phyloP scores from a whole-genome alignment of 208 protist species.

The Porcisia hertigi region DNA sequence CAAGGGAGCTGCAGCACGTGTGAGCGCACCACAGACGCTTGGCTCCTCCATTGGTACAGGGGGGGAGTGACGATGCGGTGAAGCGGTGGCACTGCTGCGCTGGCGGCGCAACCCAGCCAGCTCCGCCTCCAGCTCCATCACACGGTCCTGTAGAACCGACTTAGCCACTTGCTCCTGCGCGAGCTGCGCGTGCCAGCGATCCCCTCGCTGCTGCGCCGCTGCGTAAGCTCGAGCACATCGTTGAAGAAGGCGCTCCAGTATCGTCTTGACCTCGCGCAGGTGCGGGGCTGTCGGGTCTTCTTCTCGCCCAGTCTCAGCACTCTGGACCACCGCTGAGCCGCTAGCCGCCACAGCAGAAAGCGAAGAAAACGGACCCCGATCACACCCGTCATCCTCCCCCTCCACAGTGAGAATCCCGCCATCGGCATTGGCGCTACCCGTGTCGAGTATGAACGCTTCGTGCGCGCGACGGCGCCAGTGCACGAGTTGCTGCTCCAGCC shows the following conservation, averaged over 20 bases:
- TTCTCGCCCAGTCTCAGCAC: background rate
- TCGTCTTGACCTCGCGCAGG: conserved; percentile 5
- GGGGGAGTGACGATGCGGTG: background rate
- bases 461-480: conserved; percentile 29
- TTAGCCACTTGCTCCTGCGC: conserved; percentile 18
- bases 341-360: background rate
- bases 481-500: conserved; percentile 31
- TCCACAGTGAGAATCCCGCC: background rate
- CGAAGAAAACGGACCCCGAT: background rate
- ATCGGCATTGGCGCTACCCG: background rate
- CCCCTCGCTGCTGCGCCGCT: conserved; percentile 15
- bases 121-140: conserved; percentile 26
- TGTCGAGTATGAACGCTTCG: conserved; percentile 12
- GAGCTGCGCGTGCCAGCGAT: conserved; percentile 22
- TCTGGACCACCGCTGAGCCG: background rate
- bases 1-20: background rate
- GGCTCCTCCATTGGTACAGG: background rate
- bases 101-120: conserved; percentile 14
- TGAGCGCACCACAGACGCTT: background rate
- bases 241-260: conserved; percentile 23
- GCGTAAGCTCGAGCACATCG: conserved; percentile 29
- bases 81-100: background rate
- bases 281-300: conserved; percentile 20
- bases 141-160: conserved; percentile 18
- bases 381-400: background rate